phyloP scores from a whole-genome alignment of 108 stramenopile species.

The Cafeteria roenbergensis region DNA sequence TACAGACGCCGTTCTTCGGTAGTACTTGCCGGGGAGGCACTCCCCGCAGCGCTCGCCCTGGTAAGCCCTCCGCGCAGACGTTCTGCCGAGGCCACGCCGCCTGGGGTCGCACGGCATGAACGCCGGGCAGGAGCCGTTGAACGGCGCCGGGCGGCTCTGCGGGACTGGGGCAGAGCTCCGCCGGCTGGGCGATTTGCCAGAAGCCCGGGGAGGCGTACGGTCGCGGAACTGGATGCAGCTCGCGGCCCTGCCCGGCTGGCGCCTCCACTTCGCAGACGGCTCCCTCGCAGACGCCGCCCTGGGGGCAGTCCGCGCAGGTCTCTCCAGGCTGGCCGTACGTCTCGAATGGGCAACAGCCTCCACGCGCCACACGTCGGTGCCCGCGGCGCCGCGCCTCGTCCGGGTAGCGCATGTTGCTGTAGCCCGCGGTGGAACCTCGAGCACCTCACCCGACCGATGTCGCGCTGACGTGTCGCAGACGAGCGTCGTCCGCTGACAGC shows the following conservation, averaged over 20 bases:
- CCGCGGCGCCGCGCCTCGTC: no score
- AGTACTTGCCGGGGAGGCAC: neutral
- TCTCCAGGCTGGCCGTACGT: no score
- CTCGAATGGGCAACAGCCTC: no score
- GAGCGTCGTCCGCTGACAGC: neutral
- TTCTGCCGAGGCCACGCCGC: neutral
- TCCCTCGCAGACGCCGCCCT: no score
- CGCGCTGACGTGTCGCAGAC: neutral
- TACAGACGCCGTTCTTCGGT: neutral
- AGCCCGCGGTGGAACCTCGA: neutral
- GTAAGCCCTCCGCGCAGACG: neutral
- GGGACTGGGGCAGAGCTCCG: neutral
- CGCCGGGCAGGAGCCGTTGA: neutral
- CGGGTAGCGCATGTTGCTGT: no score
- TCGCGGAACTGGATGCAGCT: neutral
- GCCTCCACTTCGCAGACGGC: no score
- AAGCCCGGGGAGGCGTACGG: neutral
- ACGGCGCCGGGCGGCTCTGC: no score
- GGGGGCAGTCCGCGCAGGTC: no score
- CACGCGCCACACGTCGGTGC: no score
- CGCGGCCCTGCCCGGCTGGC: no score
- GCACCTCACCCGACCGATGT: neutral
- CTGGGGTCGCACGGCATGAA: neutral
- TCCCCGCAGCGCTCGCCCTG: neutral
- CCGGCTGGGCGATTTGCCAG: neutral